phyloP scores from a whole-genome alignment of 768 basidiomycete genomes.

The Boletus subcaerulescens region DNA sequence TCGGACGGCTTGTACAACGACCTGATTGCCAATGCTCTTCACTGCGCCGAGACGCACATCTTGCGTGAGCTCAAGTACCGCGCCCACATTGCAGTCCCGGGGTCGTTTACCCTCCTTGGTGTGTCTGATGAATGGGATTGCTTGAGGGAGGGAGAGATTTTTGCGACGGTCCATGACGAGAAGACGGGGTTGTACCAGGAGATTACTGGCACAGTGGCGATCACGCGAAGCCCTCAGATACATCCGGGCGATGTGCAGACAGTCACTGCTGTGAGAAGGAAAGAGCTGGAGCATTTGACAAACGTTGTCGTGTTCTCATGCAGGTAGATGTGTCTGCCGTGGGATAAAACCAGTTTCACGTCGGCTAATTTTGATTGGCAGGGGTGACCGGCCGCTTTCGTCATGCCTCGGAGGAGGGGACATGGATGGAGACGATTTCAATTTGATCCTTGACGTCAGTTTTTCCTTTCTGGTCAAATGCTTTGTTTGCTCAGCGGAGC shows the following conservation, averaged over 20 bases:
- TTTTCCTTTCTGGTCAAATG: neutral
- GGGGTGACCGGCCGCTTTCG: conserved; percentile 43
- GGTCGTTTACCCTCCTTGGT: conserved; percentile 49
- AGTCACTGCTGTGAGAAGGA: conserved; percentile 41
- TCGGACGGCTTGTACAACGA: conserved; percentile 27
- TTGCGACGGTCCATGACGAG: conserved; percentile 38
- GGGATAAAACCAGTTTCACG: neutral
- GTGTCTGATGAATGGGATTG: conserved; percentile 51
- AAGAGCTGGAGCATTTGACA: conserved; percentile 37
- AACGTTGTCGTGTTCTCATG: conserved; percentile 53
- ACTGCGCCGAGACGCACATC: conserved; percentile 42
- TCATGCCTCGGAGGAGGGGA: conserved; percentile 53
- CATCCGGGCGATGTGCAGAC: conserved; percentile 48
- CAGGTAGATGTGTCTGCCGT: conserved; percentile 27
- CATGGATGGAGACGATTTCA: conserved; percentile 52
- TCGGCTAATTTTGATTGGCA: conserved; percentile 14
- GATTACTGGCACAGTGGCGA: conserved; percentile 39
- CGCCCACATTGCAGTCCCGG: conserved; percentile 49
- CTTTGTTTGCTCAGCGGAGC: conserved; percentile 5
- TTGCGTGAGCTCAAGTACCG: conserved; percentile 51
- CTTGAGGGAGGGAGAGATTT: conserved; percentile 46
- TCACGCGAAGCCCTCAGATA: conserved; percentile 52
- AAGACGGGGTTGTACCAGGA: conserved; percentile 22
- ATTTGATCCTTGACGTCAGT: conserved; percentile 43
- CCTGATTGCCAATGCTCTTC: conserved; percentile 36